Conservation (phyloP, 2,329 filamentous ascomycete genomes). For the Diaporthe australafricana region DNA sequence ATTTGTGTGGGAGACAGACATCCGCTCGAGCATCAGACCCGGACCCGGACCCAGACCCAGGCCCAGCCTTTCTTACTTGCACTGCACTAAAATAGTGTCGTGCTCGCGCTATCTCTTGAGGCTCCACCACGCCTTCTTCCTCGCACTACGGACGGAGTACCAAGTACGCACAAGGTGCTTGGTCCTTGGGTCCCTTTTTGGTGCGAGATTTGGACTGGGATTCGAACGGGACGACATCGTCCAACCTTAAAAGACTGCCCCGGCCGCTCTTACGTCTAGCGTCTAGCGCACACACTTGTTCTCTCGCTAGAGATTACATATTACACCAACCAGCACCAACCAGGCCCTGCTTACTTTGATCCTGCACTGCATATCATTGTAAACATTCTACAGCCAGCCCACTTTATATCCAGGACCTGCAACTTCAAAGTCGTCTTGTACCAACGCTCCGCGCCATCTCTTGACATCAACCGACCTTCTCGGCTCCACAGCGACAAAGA, state of each 20-base stretch:
- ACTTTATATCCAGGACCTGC: conserved; percentile 5
- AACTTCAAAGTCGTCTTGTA: not conserved
- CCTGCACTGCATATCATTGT: conserved; percentile 10
- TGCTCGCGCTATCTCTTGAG: conserved; percentile 35
- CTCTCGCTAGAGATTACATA: conserved; percentile 32
- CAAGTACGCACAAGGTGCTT: conserved; percentile 33
- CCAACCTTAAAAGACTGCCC: conserved; percentile 33
- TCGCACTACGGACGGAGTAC: conserved; percentile 36
- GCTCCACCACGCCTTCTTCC: conserved; percentile 36
- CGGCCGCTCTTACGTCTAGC: conserved; percentile 30
- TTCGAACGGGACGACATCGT: conserved; percentile 21
- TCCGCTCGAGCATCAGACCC: conserved; percentile 24
- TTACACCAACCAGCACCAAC: conserved; percentile 22
- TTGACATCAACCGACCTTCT: conserved; percentile 18
- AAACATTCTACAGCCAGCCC: not conserved
- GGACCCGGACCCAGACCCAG: conserved; percentile 28
- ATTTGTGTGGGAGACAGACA: conserved; percentile 14
- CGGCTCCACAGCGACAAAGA: conserved; percentile 13
- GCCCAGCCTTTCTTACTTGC: conserved; percentile 36
- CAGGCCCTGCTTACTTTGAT: not conserved
- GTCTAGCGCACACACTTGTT: conserved; percentile 22
- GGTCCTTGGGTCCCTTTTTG: conserved; percentile 13
- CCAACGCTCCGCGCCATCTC: conserved; percentile 11
- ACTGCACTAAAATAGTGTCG: conserved; percentile 37
- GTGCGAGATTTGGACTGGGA: conserved; percentile 32